Evolutionary conservation across 2,329 filamentous ascomycete species (phyloP).

Genomic region (Arthroderma sp.): DNA sequence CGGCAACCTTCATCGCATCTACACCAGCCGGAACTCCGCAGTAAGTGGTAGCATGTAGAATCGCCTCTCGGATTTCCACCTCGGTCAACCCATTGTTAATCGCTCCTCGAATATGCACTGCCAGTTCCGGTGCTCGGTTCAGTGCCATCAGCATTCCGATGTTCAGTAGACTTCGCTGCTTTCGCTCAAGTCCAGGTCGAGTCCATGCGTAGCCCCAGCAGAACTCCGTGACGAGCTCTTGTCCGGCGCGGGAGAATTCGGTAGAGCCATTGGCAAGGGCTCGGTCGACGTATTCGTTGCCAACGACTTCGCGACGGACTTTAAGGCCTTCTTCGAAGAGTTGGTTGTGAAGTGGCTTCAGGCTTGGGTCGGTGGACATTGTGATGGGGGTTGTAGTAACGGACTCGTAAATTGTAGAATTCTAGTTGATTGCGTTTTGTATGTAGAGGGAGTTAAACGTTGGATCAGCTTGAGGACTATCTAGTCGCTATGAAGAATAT

Average conservation of each 20-base stretch:
- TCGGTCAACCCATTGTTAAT: conserved; percentile 50
- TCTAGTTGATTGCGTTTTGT: too few relatives aligned
- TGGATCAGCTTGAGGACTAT: too few relatives aligned
- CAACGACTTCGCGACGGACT: conserved; percentile 47
- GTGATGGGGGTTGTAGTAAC: too few relatives aligned
- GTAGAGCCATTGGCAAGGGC: conserved; percentile 43
- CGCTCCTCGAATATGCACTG: conserved; percentile 48
- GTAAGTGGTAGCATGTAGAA: conserved; percentile 38
- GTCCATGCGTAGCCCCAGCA: conserved; percentile 54
- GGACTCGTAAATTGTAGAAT: too few relatives aligned
- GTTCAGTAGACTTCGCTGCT: conserved; percentile 49
- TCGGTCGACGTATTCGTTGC: conserved; percentile 47
- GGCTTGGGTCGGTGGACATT: conserved; percentile 30
- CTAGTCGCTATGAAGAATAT: too few relatives aligned
- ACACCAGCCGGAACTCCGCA: conserved; percentile 43
- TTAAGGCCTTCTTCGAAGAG: conserved; percentile 49
- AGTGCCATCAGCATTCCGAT: conserved; percentile 52
- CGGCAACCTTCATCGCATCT: conserved; percentile 41
- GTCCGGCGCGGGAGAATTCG: conserved; percentile 47
- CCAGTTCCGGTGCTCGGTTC: conserved; percentile 47
- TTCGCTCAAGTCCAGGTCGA: conserved; percentile 47
- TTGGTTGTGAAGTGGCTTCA: conserved; percentile 36
- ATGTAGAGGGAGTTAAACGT: too few relatives aligned
- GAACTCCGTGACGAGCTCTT: conserved; percentile 51
- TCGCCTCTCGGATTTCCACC: conserved; percentile 49